Evolutionary conservation across 1,284 basidiomycete genomes (phyloP).

Genomic region (Vanrija sp.): DNA sequence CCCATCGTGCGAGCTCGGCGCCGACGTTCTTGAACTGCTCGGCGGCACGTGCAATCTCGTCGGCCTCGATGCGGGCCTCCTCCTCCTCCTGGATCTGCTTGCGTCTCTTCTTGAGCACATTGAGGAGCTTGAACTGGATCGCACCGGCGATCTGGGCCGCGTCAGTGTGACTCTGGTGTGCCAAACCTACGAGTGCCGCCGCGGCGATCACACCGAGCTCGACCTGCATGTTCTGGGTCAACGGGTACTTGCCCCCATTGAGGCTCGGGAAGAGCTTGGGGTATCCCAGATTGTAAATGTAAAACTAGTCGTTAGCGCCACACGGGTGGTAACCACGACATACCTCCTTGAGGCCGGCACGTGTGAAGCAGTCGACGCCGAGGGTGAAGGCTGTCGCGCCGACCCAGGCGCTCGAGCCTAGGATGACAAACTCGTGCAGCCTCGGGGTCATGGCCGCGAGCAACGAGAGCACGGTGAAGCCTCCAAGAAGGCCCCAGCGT

Average conservation of each 20-base stretch:
- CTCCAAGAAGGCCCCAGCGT: conserved; percentile 83
- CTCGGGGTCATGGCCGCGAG: conserved; percentile 62
- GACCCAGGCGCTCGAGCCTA: conserved; percentile 68
- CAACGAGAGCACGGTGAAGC: conserved; percentile 56
- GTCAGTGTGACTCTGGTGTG: not conserved
- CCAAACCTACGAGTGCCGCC: conserved; percentile 51
- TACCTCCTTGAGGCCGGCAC: conserved; percentile 79
- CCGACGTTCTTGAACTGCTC: conserved; percentile 64
- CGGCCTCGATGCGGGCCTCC: conserved; percentile 66
- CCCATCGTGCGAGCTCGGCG: conserved; percentile 77
- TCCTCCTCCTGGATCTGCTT: conserved; percentile 69
- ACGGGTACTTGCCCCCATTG: conserved; percentile 69
- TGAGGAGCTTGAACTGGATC: conserved; percentile 81
- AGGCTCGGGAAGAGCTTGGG: conserved; percentile 71
- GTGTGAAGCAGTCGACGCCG: conserved; percentile 89
- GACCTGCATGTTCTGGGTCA: conserved; percentile 86
- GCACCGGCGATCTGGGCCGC: conserved; percentile 65
- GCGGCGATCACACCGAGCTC: conserved; percentile 83
- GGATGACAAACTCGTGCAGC: conserved; percentile 73
- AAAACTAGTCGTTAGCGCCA: conserved; percentile 61
- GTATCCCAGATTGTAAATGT: conserved; percentile 83
- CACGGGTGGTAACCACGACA: conserved; percentile 42
- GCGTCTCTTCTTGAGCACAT: conserved; percentile 70
- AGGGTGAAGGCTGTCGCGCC: conserved; percentile 90
- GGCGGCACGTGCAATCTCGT: conserved; percentile 70